Conservation (phyloP, 2,329 filamentous ascomycete genomes). For the Moelleriella libera region DNA sequence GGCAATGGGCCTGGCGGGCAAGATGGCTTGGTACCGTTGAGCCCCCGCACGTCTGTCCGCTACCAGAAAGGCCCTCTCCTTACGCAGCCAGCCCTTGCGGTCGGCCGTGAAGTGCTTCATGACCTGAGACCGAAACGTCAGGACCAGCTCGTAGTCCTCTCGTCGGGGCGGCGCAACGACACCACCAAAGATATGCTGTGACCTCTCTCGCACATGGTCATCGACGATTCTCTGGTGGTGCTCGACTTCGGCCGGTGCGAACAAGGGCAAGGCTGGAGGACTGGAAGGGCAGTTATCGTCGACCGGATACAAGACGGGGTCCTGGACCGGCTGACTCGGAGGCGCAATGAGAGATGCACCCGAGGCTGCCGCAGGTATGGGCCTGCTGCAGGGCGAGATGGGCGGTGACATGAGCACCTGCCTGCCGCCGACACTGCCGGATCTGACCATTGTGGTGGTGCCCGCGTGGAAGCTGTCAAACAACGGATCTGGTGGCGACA, state of each 20-base stretch:
- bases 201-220: slow-evolving; percentile 31
- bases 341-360: slow-evolving; percentile 14
- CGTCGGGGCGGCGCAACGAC: slow-evolving; percentile 29
- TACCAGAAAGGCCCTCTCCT: slow-evolving; percentile 34
- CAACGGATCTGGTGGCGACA: slow-evolving; percentile 46
- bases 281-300: slow-evolving; percentile 25
- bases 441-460: slow-evolving; percentile 3
- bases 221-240: slow-evolving; percentile 33
- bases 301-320: slow-evolving; percentile 44
- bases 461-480: slow-evolving; percentile 35
- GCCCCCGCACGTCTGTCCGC: slow-evolving; percentile 30
- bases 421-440: slow-evolving; percentile 12
- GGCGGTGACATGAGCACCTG: slow-evolving; percentile 40
- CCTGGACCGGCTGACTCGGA: slow-evolving; percentile 21
- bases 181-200: slow-evolving; percentile 24
- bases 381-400: slow-evolving; percentile 34
- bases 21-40: slow-evolving; percentile 22
- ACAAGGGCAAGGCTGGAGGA: slow-evolving; percentile 34
- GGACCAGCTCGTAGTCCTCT: slow-evolving; percentile 38
- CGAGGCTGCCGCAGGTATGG: slow-evolving; percentile 16
- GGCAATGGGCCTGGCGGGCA: slow-evolving; percentile 25
- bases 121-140: slow-evolving; percentile 38
- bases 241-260: slow-evolving; percentile 21
- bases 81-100: slow-evolving; percentile 31
- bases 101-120: slow-evolving; percentile 29